A percentile compares a stretch with the other conserved stretches of the same genome.
These are phyloP conservation scores for Trichoderma arundinaceum DNA, from an alignment of 2,329 filamentous ascomycete genomes.

Conservation along the genomic window DNA sequence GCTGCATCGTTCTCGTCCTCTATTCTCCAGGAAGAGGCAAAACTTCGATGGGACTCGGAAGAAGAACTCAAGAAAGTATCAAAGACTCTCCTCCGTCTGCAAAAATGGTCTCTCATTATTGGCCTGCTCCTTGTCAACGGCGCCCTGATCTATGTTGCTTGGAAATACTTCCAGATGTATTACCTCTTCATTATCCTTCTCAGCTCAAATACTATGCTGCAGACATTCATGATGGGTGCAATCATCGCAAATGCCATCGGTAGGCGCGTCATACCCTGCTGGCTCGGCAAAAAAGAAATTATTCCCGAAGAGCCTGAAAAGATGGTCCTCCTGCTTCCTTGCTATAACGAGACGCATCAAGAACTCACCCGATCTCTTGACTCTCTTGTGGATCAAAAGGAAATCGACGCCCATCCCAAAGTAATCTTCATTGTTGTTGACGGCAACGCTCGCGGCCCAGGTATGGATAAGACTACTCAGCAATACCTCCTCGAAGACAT, in stretches of 20 bases:
- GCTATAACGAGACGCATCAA: conserved; percentile 55
- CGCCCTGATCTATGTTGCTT: conserved; percentile 46
- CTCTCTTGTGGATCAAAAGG: conserved; percentile 52
- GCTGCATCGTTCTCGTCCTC: conserved; percentile 45
- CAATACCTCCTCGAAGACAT: conserved; percentile 56
- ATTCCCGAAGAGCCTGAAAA: conserved; percentile 49
- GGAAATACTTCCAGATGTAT: conserved; percentile 48
- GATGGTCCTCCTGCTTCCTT: conserved; percentile 54
- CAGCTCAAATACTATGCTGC: conserved; percentile 53
- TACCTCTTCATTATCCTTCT: conserved; percentile 53
- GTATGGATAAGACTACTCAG: conserved; percentile 56
- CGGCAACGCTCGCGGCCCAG: conserved; percentile 53
- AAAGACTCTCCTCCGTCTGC: conserved; percentile 45
- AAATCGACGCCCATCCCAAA: conserved; percentile 49
- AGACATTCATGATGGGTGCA: conserved; percentile 50
- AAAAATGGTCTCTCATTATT: conserved; percentile 49
- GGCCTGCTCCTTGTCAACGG: conserved; percentile 46
- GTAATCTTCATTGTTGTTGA: conserved; percentile 57
- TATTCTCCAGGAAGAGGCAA: conserved; percentile 48
- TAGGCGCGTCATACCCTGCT: conserved; percentile 43
- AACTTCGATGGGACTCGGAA: conserved; percentile 49
- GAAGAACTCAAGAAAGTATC: conserved; percentile 49
- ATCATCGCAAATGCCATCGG: conserved; percentile 44
- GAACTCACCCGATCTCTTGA: conserved; percentile 53
- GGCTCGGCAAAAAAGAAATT: conserved; percentile 41